Evolutionary conservation across 148 eudicot genomes (phyloP).

Genomic region (Rhododendron williamsianum): DNA sequence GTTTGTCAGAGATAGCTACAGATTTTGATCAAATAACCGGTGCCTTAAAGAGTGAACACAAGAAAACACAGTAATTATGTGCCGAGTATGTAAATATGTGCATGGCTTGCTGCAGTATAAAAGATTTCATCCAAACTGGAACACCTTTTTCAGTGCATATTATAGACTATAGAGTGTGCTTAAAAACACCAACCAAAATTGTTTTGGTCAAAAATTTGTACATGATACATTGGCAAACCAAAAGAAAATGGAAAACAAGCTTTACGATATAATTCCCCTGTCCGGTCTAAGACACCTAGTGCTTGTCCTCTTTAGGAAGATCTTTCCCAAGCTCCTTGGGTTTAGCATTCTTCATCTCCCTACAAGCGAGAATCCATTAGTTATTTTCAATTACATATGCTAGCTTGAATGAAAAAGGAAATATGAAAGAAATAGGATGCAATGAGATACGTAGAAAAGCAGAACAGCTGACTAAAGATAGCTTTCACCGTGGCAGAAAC

Average conservation of each 20-base stretch:
- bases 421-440: background rate
- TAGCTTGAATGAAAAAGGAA: background rate
- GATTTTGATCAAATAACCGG: background rate
- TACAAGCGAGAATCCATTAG: background rate
- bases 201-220: constrained; percentile 7
- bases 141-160: background rate
- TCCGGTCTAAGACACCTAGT: constrained; percentile 7
- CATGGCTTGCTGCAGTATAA: background rate
- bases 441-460: background rate
- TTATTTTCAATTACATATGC: background rate
- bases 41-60: background rate
- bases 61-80: background rate
- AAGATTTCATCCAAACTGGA: background rate
- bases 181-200: background rate
- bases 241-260: background rate
- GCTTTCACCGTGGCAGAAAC: background rate
- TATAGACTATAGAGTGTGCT: background rate
- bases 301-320: constrained; percentile 37
- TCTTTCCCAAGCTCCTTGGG: constrained; percentile 47
- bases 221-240: background rate
- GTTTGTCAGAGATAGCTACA: background rate
- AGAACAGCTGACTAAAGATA: background rate
- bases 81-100: background rate
- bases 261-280: background rate
- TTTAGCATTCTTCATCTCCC: constrained; percentile 47